These are phyloP conservation scores for Cladosporium sp. DNA, from an alignment of 2,329 filamentous ascomycete species.

Conservation along the genomic window DNA sequence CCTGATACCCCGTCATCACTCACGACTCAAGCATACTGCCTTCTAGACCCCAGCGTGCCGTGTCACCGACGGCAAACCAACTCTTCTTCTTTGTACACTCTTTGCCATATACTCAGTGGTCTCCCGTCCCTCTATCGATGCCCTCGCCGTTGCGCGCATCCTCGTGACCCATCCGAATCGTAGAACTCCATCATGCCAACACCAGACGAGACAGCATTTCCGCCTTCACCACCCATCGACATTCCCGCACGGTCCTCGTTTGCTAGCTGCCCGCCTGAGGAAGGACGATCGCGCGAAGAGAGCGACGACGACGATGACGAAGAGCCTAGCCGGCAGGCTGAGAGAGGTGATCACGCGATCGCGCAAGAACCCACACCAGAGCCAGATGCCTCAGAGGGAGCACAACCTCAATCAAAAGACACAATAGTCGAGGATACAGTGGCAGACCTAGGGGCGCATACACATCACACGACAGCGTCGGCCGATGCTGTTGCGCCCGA, in stretches of 20 bases:
- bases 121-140: neutral
- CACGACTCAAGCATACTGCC: neutral
- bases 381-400: conserved; percentile 20
- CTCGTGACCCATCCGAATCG: conserved; percentile 8
- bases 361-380: conserved; percentile 28
- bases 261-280: conserved; percentile 43
- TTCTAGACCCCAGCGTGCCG: neutral
- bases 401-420: neutral
- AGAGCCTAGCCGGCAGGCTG: conserved; percentile 25
- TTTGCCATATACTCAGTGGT: neutral
- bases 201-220: conserved; percentile 14
- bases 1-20: conserved; percentile 10
- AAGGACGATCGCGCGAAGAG: conserved; percentile 26
- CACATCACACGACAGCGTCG: conserved; percentile 15
- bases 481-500: conserved; percentile 16
- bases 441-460: neutral
- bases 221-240: conserved; percentile 17
- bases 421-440: neutral
- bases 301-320: conserved; percentile 21
- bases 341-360: conserved; percentile 20
- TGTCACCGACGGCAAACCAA: neutral
- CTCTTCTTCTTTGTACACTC: neutral
- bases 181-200: conserved; percentile 19
- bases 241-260: conserved; percentile 20
- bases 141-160: neutral